phyloP scores from a whole-genome alignment of 2,329 filamentous ascomycete genomes.

The Helotiales sp. region DNA sequence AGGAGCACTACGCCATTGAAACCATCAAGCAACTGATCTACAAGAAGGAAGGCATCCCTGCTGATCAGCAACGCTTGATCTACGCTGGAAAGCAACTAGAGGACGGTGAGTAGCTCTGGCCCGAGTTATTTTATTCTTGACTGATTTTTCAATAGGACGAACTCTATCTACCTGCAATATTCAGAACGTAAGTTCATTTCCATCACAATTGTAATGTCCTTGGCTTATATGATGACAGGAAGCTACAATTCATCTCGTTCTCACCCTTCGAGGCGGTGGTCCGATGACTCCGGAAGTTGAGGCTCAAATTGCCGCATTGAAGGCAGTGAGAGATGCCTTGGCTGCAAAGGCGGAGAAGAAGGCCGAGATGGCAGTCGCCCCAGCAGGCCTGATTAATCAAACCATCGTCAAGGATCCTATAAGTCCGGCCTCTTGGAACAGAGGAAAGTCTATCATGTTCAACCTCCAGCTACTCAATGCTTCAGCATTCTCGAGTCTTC shows the following conservation, averaged over 20 bases:
- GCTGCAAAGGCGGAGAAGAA: background rate
- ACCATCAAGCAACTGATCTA: slow-evolving; percentile 99
- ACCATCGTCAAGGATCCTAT: slow-evolving; percentile 36
- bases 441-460: slow-evolving; percentile 31
- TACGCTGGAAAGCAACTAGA: slow-evolving; percentile 97
- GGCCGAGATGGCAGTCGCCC: slow-evolving; percentile 31
- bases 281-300: background rate
- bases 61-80: slow-evolving; percentile 94
- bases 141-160: background rate
- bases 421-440: slow-evolving; percentile 34
- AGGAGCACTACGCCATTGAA: slow-evolving; percentile 97
- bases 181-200: background rate
- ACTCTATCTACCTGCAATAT: background rate
- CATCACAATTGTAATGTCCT: background rate
- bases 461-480: slow-evolving; percentile 44
- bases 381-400: slow-evolving; percentile 44
- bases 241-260: background rate
- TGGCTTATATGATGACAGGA: background rate
- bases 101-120: slow-evolving; percentile 57
- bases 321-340: too few species aligned
- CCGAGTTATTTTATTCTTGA: background rate
- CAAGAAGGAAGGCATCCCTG: slow-evolving; percentile 96
- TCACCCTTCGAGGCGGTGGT: background rate
- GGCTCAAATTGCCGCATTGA: background rate
- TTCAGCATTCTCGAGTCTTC: slow-evolving; percentile 34